These are phyloP conservation scores for Cajanus cajan DNA, from an alignment of 306 rosid species.

Conservation along the genomic window DNA sequence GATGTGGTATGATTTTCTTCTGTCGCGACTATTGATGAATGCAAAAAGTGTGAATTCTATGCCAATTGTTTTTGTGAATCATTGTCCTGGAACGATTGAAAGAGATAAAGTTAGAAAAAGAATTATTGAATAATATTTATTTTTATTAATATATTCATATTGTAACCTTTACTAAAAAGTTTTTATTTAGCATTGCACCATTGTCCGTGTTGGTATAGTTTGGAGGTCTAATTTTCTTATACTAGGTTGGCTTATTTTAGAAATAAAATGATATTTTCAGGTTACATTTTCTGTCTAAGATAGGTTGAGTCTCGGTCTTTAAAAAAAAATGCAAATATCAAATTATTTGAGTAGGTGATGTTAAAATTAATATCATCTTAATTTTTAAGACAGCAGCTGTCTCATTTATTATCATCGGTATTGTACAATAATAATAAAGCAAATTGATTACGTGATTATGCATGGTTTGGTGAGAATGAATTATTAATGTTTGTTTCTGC, in stretches of 20 bases:
- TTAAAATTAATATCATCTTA: not conserved
- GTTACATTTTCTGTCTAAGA: too few relatives aligned
- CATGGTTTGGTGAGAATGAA: not conserved
- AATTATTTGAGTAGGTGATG: too few relatives aligned
- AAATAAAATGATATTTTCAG: too few relatives aligned
- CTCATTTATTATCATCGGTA: not conserved
- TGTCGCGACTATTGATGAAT: not conserved
- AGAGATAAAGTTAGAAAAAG: not conserved
- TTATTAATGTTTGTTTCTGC: not conserved
- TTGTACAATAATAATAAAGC: not conserved
- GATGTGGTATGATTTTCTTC: constrained; percentile 1
- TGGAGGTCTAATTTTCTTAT: too few relatives aligned
- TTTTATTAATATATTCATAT: not conserved
- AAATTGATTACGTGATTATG: not conserved
- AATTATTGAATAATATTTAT: not conserved
- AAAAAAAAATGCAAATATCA: too few relatives aligned
- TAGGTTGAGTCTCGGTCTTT: too few relatives aligned
- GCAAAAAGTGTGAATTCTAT: not conserved
- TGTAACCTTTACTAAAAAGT: not conserved
- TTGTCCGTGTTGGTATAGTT: too few relatives aligned
- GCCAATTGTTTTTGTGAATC: not conserved
- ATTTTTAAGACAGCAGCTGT: not conserved
- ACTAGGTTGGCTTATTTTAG: too few relatives aligned
- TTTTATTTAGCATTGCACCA: too few relatives aligned
- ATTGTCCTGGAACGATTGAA: not conserved